phyloP scores from a whole-genome alignment of 371 early-diverging fungal species.

The Choanephora cucurbitarum region DNA sequence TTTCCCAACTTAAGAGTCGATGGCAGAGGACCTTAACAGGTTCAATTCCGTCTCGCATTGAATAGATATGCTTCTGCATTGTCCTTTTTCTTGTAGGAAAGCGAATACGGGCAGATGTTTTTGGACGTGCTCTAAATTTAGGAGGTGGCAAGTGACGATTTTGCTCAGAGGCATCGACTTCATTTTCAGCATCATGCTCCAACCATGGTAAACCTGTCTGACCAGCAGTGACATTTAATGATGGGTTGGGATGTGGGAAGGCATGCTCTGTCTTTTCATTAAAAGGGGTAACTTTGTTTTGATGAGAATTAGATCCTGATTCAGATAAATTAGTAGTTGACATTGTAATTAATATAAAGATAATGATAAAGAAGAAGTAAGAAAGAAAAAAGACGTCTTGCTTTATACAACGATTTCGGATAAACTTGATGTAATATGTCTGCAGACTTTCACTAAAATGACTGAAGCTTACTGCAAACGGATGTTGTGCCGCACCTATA shows the following conservation, averaged over 20 bases:
- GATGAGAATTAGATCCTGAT: neutral
- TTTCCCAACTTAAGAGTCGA: slow-evolving; percentile 18
- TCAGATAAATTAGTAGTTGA: neutral
- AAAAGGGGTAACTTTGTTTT: slow-evolving; percentile 7
- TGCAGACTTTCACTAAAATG: no score
- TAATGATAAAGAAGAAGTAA: slow-evolving; percentile 2
- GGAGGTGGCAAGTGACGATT: slow-evolving; percentile 15
- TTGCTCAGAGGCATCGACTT: slow-evolving; percentile 5
- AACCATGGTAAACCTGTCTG: slow-evolving; percentile 31
- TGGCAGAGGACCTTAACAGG: slow-evolving; percentile 22
- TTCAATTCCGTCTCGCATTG: slow-evolving; percentile 27
- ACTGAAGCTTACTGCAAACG: no score
- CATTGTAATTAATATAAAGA: slow-evolving; percentile 4
- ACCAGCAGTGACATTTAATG: slow-evolving; percentile 18
- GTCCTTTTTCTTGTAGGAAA: slow-evolving; percentile 27
- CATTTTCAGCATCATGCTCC: slow-evolving; percentile 18
- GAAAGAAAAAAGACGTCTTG: slow-evolving; percentile 8
- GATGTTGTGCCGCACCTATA: no score
- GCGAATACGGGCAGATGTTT: slow-evolving; percentile 12
- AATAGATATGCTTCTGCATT: slow-evolving; percentile 26
- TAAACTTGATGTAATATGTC: neutral
- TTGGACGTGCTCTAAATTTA: slow-evolving; percentile 20
- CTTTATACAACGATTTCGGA: neutral
- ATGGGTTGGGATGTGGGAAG: neutral
- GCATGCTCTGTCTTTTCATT: slow-evolving; percentile 18